phyloP scores from a whole-genome alignment of 2,329 filamentous ascomycete species.

The Aspergillus flavus region DNA sequence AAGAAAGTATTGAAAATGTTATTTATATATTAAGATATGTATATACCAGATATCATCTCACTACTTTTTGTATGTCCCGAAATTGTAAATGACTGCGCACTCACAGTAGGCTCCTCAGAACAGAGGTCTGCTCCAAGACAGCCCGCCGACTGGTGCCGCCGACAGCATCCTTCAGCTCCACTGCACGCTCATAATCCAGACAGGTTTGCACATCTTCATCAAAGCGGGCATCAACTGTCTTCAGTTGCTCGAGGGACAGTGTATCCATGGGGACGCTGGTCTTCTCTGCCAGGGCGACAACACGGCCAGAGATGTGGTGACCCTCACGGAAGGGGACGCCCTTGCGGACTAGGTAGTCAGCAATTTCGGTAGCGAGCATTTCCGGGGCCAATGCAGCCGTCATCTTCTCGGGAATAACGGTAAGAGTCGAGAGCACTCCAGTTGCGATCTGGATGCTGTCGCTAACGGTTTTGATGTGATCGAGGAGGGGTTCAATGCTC shows the following conservation, averaged over 20 bases:
- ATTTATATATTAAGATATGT: conserved; percentile 7
- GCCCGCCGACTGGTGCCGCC: conserved; percentile 76
- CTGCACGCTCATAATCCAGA: conserved; percentile 80
- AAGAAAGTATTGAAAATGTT: not conserved
- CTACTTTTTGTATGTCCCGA: conserved; percentile 7
- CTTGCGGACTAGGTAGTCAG: conserved; percentile 52
- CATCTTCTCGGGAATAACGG: conserved; percentile 74
- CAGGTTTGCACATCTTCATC: conserved; percentile 69
- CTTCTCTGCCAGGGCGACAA: conserved; percentile 72
- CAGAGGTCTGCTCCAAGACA: conserved; percentile 70
- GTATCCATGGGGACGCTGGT: conserved; percentile 69
- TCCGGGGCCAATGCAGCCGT: conserved; percentile 74
- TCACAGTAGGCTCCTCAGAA: conserved; percentile 58
- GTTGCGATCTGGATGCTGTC: conserved; percentile 83
- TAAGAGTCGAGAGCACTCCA: conserved; percentile 75
- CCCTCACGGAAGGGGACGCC: conserved; percentile 76
- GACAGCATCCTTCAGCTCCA: conserved; percentile 75
- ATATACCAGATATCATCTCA: conserved; percentile 1
- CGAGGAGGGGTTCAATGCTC: conserved; percentile 80
- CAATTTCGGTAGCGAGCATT: conserved; percentile 70
- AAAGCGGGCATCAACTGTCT: conserved; percentile 69
- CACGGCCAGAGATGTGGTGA: conserved; percentile 74
- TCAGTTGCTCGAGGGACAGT: conserved; percentile 66
- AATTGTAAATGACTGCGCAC: conserved; percentile 4
- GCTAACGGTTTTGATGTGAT: conserved; percentile 77